Base-by-base conservation (phyloP, 805 yeast genomes). In the Saccharomycopsis capsularis region DNA sequence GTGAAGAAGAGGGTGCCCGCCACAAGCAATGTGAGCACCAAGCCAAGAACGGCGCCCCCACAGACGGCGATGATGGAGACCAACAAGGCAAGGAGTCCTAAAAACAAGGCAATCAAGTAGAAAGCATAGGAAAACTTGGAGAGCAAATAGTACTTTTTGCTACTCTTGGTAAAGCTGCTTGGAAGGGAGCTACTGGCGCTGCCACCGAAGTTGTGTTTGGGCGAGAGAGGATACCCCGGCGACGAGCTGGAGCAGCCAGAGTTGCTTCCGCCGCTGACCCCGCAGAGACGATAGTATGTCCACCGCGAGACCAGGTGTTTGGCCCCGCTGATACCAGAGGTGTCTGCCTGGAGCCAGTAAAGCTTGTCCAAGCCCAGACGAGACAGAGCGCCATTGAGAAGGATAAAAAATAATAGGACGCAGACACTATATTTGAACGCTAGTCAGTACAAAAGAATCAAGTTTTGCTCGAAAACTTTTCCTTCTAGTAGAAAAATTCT, bases 71-170 rank as follows among this genome's bases (percentile, higher is more conserved):
- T 40, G 2, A 55, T 18, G 5, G 61, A 54, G 36, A 75, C 72
- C 16, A 76, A 11, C 37, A 82, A 55, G 1, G 83, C 69, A 15
- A 76, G 41, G 3, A 75, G 64, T 15, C 78, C 61, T 63, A 83
- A 82, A 19, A 78, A 73, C 50, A 82, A 67, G 2, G 82, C 77
- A 56, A 80, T 62, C 63, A 84, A 67, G 54, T 75, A 68, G 63
- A 81, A 76, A 46, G 82, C 79, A 66, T 81, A 83, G 1, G 82
- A 68, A 56, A 81, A 79, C 66, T 87, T 75, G 15, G 85, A 73
- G 59, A 82, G 68, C 65, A 79, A 82, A 68, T 69, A 83, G 65
- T 70, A 81, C 15, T 75, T 65, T 56, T 74, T 69, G 69, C 85
- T 76, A 64, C 74, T 70, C 47, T 62, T 61, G 53, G 75, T 61